Percentiles rank a stretch among this genome's conserved stretches.
These are phyloP conservation scores for Colletotrichum tropicicola DNA, from an alignment of 2,329 filamentous ascomycete species.

Conservation along the genomic window DNA sequence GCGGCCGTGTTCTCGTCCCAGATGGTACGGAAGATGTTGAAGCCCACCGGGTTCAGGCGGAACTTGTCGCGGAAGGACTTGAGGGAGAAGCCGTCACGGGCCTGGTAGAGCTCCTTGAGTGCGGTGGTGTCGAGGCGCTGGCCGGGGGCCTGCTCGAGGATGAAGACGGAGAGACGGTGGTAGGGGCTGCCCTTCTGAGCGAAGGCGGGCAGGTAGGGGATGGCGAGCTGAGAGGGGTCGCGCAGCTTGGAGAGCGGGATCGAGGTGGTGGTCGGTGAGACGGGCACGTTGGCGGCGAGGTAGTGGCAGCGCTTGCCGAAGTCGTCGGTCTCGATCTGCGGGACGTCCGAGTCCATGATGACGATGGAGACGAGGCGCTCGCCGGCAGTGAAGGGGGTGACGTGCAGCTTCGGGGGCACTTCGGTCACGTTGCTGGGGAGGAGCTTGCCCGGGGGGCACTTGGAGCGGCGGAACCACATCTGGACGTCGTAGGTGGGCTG, in stretches of 20 bases:
- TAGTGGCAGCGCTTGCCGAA: conserved; percentile 89
- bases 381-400: conserved; percentile 87
- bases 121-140: conserved; percentile 65
- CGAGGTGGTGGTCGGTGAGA: conserved; percentile 62
- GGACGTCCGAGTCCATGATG: conserved; percentile 91
- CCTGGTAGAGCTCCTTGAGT: conserved; percentile 61
- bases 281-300: conserved; percentile 74
- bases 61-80: conserved; percentile 79
- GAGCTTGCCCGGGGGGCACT: conserved; percentile 79
- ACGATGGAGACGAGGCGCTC: conserved; percentile 85
- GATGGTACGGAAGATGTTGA: conserved; percentile 85
- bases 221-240: conserved; percentile 71
- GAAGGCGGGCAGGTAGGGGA: conserved; percentile 86
- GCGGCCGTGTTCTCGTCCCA: conserved; percentile 91
- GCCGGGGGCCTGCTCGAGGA: conserved; percentile 80
- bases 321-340: conserved; percentile 75
- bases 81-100: conserved; percentile 69
- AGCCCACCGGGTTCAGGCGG: conserved; percentile 77
- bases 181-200: conserved; percentile 92
- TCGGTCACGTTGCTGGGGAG: conserved; percentile 81
- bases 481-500: conserved; percentile 82
- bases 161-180: conserved; percentile 85
- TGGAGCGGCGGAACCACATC: conserved; percentile 78
- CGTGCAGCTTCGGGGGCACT: conserved; percentile 75
- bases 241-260: conserved; percentile 73